Percentiles rank a stretch among this genome's conserved stretches.
Conservation (phyloP, 176 grass and related monocot genomes). For the Zea mays region DNA sequence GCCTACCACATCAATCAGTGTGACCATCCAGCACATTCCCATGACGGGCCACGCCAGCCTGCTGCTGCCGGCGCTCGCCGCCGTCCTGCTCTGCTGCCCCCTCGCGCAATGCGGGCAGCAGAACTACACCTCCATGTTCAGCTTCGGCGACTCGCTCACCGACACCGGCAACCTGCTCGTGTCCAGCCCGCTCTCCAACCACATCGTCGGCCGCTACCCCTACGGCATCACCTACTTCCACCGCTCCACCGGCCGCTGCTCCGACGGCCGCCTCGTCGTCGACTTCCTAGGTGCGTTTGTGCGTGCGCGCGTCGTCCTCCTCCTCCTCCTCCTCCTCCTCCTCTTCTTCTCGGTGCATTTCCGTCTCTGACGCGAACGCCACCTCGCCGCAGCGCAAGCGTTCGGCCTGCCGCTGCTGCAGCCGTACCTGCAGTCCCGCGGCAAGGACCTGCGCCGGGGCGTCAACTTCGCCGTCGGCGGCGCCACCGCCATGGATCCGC, state of each 20-base stretch:
- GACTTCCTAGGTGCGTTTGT: constrained; percentile 65
- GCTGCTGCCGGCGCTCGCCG: constrained; percentile 32
- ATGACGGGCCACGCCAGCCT: constrained; percentile 42
- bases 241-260: constrained; percentile 75
- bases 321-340: no score
- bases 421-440: constrained; percentile 54
- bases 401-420: constrained; percentile 75
- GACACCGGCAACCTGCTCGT: constrained; percentile 77
- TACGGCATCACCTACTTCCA: constrained; percentile 97
- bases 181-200: constrained; percentile 55
- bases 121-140: constrained; percentile 85
- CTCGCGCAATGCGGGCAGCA: constrained; percentile 36
- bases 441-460: constrained; percentile 52
- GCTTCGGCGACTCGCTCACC: constrained; percentile 81
- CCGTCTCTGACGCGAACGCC: background rate
- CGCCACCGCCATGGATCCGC: constrained; percentile 75
- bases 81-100: constrained; percentile 40
- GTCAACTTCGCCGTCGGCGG: constrained; percentile 85
- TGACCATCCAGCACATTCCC: no score
- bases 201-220: constrained; percentile 58
- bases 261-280: constrained; percentile 80
- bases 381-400: constrained; percentile 83
- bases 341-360: no score
- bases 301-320: no score
- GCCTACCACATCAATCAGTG: no score